A percentile compares a stretch with the other conserved stretches of the same genome.
phyloP scores from a whole-genome alignment of 2,329 filamentous ascomycete genomes.

The Beauveria sp. region DNA sequence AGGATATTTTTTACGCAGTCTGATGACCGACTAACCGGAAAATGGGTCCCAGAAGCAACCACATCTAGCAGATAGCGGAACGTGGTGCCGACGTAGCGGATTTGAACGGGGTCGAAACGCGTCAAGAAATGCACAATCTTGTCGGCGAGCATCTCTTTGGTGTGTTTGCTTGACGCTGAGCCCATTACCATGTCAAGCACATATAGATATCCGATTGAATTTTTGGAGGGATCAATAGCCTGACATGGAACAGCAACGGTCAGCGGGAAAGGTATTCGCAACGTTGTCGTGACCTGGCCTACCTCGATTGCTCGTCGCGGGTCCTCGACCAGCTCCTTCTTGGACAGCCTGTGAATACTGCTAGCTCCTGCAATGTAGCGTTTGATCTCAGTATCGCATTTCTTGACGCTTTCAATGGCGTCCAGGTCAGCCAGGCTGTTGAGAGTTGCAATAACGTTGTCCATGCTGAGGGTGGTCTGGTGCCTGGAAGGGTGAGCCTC shows the following conservation, averaged over 20 bases:
- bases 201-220: slow-evolving; percentile 45
- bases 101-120: slow-evolving; percentile 42
- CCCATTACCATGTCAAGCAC: slow-evolving; percentile 36
- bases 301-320: slow-evolving; percentile 36
- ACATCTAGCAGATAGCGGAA: slow-evolving; percentile 38
- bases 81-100: slow-evolving; percentile 40
- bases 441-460: slow-evolving; percentile 25
- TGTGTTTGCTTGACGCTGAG: slow-evolving; percentile 21
- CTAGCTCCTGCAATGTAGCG: slow-evolving; percentile 31
- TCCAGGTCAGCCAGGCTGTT: slow-evolving; percentile 33
- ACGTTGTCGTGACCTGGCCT: not conserved
- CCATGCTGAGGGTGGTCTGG: slow-evolving; percentile 21
- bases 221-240: slow-evolving; percentile 37
- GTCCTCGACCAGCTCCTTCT: slow-evolving; percentile 24
- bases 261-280: slow-evolving; percentile 10
- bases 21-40: slow-evolving; percentile 29
- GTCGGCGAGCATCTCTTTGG: slow-evolving; percentile 29
- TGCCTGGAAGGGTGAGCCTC: not conserved
- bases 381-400: slow-evolving; percentile 33
- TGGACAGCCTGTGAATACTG: slow-evolving; percentile 28
- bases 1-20: not conserved
- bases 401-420: slow-evolving; percentile 20
- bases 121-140: slow-evolving; percentile 38
- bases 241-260: slow-evolving; percentile 18
- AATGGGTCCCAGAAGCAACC: slow-evolving; percentile 30